Evolutionary conservation across 768 basidiomycete species (phyloP), one percentile per base, ranked within the genome.

Genomic region (Naganishia kalamii): DNA sequence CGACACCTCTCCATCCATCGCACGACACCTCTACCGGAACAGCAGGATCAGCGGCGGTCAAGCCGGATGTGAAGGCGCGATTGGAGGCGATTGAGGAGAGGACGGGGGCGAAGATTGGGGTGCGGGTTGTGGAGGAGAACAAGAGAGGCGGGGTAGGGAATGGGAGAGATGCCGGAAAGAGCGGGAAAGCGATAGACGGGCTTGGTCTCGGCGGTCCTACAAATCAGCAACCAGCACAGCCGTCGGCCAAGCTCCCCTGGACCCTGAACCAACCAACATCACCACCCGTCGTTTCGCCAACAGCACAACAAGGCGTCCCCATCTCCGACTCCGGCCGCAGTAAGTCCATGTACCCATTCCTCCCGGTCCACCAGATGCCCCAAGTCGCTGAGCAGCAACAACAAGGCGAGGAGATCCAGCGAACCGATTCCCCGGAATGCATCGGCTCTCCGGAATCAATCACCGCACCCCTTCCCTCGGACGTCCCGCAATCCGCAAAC

Each of bases 21-120:
- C 88, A 60, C 85, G 85, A 57, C 85, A 87, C 62, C 84, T 97
- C n/a, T 92, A 96, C 77, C 74, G 93, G 92, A 30, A 86, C 87
- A 1, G 88, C 90, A 74, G 93, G 91, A n/a, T 81, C 85, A 66
- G 91, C 93, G 10, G 17, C 43, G 10, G 19, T 44, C 43, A 57
- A 57, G 23, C 54, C 33, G 35, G 54, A 57, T 27, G 54, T 57
- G 7, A 13, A 21, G 13, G 54, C 54, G 3, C 37, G 27, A 15
- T 23, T 57, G 6, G 37, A 23, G 17, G 13, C 33, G 12, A 40
- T 57, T 4, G 21, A 40, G 21, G 54, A 57, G 17, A 4, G 54
- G 19, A 40, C 54, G 35, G 37, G 37, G 15, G 54, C 37, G 29
- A 21, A 15, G 2, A 13, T 57, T 4, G 54, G 40, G 12, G 35